Conservation (phyloP, 2,329 filamentous ascomycete genomes). For the Apiospora hydei region DNA sequence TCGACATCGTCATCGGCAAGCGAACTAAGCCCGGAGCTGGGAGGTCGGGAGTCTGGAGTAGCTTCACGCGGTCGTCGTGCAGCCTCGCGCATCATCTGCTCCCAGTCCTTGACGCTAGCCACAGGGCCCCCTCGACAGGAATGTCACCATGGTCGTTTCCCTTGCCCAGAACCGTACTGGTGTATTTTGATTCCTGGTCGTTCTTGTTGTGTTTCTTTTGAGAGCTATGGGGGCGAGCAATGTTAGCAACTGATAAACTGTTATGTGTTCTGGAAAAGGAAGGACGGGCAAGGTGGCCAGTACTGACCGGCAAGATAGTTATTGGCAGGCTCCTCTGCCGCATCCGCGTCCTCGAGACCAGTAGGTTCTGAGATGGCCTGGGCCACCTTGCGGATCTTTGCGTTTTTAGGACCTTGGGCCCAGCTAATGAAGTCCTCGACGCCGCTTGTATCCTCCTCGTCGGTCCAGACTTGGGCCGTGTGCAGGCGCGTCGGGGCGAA, state of each 20-base stretch:
- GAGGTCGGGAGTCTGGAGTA: constrained; percentile 50
- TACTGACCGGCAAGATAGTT: constrained; percentile 73
- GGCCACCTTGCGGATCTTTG: constrained; percentile 82
- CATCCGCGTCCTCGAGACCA: constrained; percentile 57
- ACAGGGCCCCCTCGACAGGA: constrained; percentile 77
- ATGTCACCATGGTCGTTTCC: constrained; percentile 74
- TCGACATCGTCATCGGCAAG: constrained; percentile 55
- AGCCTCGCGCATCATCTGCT: constrained; percentile 47
- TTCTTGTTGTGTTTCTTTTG: constrained; percentile 94
- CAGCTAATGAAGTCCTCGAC: constrained; percentile 81
- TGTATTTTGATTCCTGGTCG: constrained; percentile 84
- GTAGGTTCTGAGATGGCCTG: constrained; percentile 60
- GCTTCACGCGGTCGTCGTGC: constrained; percentile 39
- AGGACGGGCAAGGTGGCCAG: not conserved
- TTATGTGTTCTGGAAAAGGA: not conserved
- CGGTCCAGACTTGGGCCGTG: constrained; percentile 72
- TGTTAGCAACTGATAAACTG: not conserved
- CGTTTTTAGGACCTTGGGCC: constrained; percentile 77
- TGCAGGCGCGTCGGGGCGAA: constrained; percentile 72
- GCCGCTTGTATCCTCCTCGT: constrained; percentile 79
- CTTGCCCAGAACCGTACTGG: constrained; percentile 83
- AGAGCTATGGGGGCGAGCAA: constrained; percentile 64
- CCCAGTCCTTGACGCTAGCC: constrained; percentile 73
- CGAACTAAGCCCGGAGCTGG: constrained; percentile 65
- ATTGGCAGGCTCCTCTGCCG: constrained; percentile 49